Base-by-base conservation (phyloP, 1,284 basidiomycete species). In the Caloboletus firmus region DNA sequence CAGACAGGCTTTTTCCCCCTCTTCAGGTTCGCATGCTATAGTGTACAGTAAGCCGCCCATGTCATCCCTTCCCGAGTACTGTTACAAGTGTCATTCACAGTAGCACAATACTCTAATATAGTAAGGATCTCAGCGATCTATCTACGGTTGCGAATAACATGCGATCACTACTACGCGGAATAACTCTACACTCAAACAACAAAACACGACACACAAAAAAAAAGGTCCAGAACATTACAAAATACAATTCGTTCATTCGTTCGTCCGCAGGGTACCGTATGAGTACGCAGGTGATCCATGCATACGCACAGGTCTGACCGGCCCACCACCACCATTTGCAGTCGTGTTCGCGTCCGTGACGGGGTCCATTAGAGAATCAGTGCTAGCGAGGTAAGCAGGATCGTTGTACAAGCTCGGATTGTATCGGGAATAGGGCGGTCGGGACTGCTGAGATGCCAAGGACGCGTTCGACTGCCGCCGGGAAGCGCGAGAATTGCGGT, bases 401-500 rank as follows among this genome's bases (percentile, higher is more conserved):
- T 69, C 62, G 8, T 67, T 59, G 55, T 71, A 70, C 47, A 52
- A 10, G 34, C 11, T 45, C 1, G 69, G 67, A 28, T 71, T 36
- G 28, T 59, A 62, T 7, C 63, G 57, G 2, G 58, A 32, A 46
- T 66, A 59, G 3, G 56, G 41, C 20, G 48, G 54, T n/a, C 59
- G 56, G 15, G 67, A 59, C n/a, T 40, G 55, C 28, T 54, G 63
- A 11, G 66, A 69, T 20, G 51, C 55, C 46, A 62, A 22, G 12
- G 67, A 68, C 17, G 57, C 56, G 10, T 20, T 71, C 24, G 69
- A 70, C 28, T 55, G 64, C 37, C 51, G 57, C 32, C 56, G 63
- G 12, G 56, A 51, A 35, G 45, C 48, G 12, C 45, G 58, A 41
- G 51, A 28, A 17, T 49, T 40, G 30, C 51, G 54, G n/a, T 18